phyloP scores from a whole-genome alignment of 2,329 filamentous ascomycete genomes.

The Zymoseptoria crescenta region DNA sequence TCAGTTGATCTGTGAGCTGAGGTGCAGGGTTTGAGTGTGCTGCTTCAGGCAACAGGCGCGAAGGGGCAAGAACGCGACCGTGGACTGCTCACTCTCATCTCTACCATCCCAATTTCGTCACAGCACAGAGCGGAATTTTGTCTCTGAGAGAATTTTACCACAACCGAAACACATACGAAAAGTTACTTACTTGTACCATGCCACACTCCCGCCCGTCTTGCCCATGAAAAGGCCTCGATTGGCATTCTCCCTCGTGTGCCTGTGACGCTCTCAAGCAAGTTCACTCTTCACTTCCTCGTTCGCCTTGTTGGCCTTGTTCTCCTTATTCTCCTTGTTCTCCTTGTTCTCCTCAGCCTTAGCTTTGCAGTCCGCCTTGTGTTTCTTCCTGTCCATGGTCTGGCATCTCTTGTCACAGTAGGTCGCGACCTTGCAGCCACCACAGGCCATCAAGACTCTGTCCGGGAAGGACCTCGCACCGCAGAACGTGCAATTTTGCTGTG shows the following conservation, averaged over 20 bases:
- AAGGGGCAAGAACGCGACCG: not conserved
- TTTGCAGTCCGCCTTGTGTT: slow-evolving; percentile 1
- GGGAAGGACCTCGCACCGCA: not conserved
- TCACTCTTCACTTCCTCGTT: not conserved
- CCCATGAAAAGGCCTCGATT: not conserved
- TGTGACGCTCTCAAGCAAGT: not conserved
- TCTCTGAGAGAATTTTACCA: not conserved
- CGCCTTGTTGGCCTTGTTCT: too few species aligned
- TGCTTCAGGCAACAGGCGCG: not conserved
- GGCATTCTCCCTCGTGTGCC: not conserved
- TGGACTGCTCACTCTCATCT: too few species aligned
- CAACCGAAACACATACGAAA: not conserved
- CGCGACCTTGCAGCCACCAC: not conserved
- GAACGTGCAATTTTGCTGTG: not conserved
- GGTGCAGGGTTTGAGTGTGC: not conserved
- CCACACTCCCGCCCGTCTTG: not conserved
- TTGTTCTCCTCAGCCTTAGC: not conserved
- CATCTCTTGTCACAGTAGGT: slow-evolving; percentile 2
- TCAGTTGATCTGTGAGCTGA: not conserved
- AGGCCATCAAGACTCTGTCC: not conserved
- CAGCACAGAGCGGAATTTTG: not conserved
- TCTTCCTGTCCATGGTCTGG: slow-evolving; percentile 1
- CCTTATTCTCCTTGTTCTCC: too few species aligned
- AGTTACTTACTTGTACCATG: not conserved
- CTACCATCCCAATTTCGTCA: too few species aligned